Conservation (phyloP, 2,329 filamentous ascomycete species). For the Sarocladium brachiariae region DNA sequence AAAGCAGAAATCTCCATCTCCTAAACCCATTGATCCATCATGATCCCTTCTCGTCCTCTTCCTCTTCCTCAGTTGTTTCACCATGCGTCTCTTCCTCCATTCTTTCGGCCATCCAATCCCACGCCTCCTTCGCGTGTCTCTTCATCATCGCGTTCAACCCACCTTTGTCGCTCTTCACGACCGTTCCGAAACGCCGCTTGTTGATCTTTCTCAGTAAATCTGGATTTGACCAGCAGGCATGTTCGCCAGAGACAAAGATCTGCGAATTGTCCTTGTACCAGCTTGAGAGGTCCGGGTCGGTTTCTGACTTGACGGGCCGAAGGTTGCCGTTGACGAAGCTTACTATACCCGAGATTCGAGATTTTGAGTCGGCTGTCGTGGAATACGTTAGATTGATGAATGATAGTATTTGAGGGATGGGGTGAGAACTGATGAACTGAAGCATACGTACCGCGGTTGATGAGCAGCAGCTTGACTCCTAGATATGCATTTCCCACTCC, state of each 20-base stretch:
- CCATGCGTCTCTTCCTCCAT: slow-evolving; percentile 23
- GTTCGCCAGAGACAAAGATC: slow-evolving; percentile 69
- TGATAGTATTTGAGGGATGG: neutral
- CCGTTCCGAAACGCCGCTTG: slow-evolving; percentile 54
- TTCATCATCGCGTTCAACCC: slow-evolving; percentile 52
- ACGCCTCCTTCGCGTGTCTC: slow-evolving; percentile 43
- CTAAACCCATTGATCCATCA: neutral
- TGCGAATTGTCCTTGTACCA: slow-evolving; percentile 83
- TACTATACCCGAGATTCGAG: slow-evolving; percentile 63
- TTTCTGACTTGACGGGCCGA: slow-evolving; percentile 71
- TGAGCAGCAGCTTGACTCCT: slow-evolving; percentile 74
- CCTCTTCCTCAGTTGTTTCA: slow-evolving; percentile 41
- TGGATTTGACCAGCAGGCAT: slow-evolving; percentile 66
- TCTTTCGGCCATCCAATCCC: slow-evolving; percentile 37
- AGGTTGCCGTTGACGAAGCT: slow-evolving; percentile 76
- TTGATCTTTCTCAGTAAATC: slow-evolving; percentile 52
- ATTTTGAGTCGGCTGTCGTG: slow-evolving; percentile 48
- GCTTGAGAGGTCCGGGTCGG: slow-evolving; percentile 60
- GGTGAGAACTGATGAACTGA: too few species aligned
- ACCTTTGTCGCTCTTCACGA: slow-evolving; percentile 41
- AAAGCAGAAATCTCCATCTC: neutral
- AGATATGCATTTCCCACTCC: slow-evolving; percentile 86
- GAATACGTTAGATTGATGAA: neutral
- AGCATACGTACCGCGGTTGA: slow-evolving; percentile 55
- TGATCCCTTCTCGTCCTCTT: slow-evolving; percentile 35